Percentiles rank a stretch among this genome's conserved stretches.
Conservation (phyloP, 139 green algal genomes). For the Spirogloea muscicola region DNA sequence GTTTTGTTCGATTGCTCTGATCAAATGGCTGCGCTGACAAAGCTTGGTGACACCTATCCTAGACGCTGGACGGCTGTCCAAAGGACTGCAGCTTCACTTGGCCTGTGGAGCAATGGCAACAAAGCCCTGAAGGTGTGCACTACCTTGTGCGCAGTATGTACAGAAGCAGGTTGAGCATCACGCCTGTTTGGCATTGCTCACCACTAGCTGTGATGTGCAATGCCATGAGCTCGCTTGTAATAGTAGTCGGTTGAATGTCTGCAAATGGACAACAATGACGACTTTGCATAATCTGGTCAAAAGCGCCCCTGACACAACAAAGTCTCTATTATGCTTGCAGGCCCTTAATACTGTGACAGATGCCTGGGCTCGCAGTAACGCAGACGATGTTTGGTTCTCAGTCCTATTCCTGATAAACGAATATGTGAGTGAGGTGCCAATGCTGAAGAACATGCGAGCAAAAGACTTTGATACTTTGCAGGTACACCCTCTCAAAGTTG, state of each 20-base stretch:
- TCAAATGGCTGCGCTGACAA: not conserved
- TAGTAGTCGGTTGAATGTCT: not conserved
- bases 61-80: slow-evolving; percentile 1
- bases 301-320: not conserved
- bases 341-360: not conserved
- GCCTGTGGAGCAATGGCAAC: slow-evolving; percentile 18
- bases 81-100: not conserved
- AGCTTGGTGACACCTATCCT: slow-evolving; percentile 10
- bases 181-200: not conserved
- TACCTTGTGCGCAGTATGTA: too few species aligned
- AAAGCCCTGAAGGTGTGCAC: too few species aligned
- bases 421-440: slow-evolving; percentile 21
- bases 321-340: too few species aligned
- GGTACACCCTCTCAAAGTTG: too few species aligned
- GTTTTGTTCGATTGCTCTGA: not conserved
- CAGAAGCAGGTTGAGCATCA: too few species aligned
- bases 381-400: slow-evolving; percentile 36
- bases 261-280: slow-evolving; percentile 1
- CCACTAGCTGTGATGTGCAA: not conserved
- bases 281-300: not conserved
- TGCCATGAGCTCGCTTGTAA: slow-evolving; percentile 1
- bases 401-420: slow-evolving; percentile 35
- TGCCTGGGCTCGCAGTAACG: slow-evolving; percentile 18
- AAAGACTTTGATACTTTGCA: slow-evolving; percentile 18
- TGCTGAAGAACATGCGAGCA: slow-evolving; percentile 26